A percentile compares a stretch with the other conserved stretches of the same genome.
These are phyloP conservation scores for Petunia secreta DNA, from an alignment of 257 asterid species.

Conservation along the genomic window DNA sequence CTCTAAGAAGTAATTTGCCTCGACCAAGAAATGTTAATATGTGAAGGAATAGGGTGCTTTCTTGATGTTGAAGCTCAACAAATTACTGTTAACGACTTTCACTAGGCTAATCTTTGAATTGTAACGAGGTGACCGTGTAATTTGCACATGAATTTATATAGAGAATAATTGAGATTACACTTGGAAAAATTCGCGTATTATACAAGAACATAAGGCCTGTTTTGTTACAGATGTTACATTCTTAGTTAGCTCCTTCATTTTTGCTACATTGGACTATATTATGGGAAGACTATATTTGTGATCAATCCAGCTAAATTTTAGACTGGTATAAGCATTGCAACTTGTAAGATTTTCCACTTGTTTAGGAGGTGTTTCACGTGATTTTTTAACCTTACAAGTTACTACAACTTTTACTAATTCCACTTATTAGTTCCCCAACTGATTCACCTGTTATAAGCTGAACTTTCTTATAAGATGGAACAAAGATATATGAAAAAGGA, in stretches of 20 bases:
- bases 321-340: neutral
- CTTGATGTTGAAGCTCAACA: conserved; percentile 20
- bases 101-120: too few species aligned
- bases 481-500: neutral
- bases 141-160: neutral
- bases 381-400: neutral
- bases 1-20: too few species aligned
- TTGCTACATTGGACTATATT: neutral
- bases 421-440: neutral
- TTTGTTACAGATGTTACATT: neutral
- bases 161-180: neutral
- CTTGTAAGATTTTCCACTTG: neutral
- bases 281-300: neutral
- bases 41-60: neutral
- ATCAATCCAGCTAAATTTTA: neutral
- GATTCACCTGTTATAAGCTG: neutral
- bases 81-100: neutral
- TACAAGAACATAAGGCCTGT: neutral
- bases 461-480: neutral
- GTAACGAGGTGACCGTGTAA: neutral
- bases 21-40: too few species aligned
- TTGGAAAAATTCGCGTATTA: neutral
- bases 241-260: neutral
- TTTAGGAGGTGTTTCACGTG: neutral
- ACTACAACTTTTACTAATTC: neutral